Percentiles rank a stretch among this genome's conserved stretches.
phyloP scores from a whole-genome alignment of 2,329 filamentous ascomycete species.

The Allantophomopsis lycopodina region DNA sequence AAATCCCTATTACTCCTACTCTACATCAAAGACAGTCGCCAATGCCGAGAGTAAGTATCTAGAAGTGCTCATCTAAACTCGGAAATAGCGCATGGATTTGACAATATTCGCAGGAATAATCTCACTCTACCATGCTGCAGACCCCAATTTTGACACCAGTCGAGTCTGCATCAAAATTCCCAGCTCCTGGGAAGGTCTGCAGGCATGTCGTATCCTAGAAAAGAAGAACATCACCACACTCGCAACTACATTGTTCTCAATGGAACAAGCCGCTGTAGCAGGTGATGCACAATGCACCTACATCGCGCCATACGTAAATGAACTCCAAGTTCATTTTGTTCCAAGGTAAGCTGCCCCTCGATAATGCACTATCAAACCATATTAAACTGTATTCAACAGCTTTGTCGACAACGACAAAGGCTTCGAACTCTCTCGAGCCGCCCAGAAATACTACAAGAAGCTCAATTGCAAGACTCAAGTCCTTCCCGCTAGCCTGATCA shows the following conservation, averaged over 20 bases:
- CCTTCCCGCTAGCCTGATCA: slow-evolving; percentile 41
- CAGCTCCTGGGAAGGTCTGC: slow-evolving; percentile 47
- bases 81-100: no score
- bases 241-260: slow-evolving; percentile 48
- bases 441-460: slow-evolving; percentile 36
- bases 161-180: slow-evolving; percentile 51
- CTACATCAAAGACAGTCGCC: slow-evolving; percentile 29
- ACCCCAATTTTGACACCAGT: slow-evolving; percentile 25
- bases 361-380: no score
- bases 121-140: slow-evolving; percentile 28
- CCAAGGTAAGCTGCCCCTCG: slow-evolving; percentile 19
- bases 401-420: slow-evolving; percentile 28
- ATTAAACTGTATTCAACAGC: slow-evolving; percentile 19
- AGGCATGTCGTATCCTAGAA: slow-evolving; percentile 41
- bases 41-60: slow-evolving; percentile 22
- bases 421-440: slow-evolving; percentile 20
- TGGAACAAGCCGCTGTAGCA: slow-evolving; percentile 44
- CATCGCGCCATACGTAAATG: slow-evolving; percentile 53
- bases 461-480: slow-evolving; percentile 31
- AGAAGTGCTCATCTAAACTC: no score
- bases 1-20: slow-evolving; percentile 41
- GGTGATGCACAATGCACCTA: slow-evolving; percentile 43
- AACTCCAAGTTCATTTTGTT: slow-evolving; percentile 48
- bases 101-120: slow-evolving; percentile 29
- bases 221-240: slow-evolving; percentile 43